Evolutionary conservation across 2,329 filamentous ascomycete genomes (phyloP).

Genomic region (Fulvia fulva): DNA sequence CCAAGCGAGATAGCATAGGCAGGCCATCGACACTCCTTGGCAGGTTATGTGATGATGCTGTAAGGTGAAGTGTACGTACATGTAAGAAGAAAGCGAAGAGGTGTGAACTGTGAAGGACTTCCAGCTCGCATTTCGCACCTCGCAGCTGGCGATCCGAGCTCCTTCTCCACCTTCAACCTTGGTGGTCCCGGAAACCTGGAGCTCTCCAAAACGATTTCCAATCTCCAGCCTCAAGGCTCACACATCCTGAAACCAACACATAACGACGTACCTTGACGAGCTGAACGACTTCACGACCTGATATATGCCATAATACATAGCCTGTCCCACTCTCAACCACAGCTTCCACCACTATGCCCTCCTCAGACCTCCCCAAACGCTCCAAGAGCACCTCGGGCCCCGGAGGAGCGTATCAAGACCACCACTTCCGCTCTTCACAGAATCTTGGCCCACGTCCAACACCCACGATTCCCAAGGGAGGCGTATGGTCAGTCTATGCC

Average conservation of each 20-base stretch:
- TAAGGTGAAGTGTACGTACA: too few relatives aligned
- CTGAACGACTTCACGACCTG: background rate
- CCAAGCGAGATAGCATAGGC: too few relatives aligned
- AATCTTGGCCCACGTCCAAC: conserved; percentile 28
- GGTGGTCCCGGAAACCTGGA: too few relatives aligned
- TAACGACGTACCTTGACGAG: background rate
- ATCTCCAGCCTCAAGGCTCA: background rate
- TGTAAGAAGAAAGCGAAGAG: too few relatives aligned
- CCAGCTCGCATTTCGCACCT: too few relatives aligned
- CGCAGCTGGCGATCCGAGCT: too few relatives aligned
- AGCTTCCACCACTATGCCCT: background rate
- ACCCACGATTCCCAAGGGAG: conserved; percentile 30
- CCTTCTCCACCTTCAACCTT: too few relatives aligned
- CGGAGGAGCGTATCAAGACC: conserved; percentile 19
- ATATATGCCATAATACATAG: background rate
- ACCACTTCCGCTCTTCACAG: conserved; percentile 26
- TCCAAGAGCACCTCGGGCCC: conserved; percentile 1
- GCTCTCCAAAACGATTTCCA: too few relatives aligned
- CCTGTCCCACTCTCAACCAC: background rate
- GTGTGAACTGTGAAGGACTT: too few relatives aligned
- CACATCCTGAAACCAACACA: background rate
- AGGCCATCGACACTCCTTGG: too few relatives aligned
- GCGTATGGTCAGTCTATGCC: conserved; percentile 28
- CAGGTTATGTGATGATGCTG: too few relatives aligned
- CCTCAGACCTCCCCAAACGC: background rate